phyloP scores from a whole-genome alignment of 148 eudicot genomes.

The Bassia scoparia region DNA sequence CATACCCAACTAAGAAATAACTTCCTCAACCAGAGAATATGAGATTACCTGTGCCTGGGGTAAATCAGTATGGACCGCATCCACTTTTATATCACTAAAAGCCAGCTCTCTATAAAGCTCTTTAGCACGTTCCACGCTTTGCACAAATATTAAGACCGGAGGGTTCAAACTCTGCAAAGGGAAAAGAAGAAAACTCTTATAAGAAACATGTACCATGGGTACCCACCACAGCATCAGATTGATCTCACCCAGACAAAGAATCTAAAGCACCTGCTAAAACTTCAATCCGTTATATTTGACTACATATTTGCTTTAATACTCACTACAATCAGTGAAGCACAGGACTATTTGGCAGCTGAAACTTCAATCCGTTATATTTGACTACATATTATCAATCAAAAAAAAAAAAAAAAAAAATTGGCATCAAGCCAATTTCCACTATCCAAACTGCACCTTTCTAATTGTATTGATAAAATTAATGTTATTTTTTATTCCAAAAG shows the following conservation, averaged over 20 bases:
- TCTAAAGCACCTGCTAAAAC: neutral
- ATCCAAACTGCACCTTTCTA: neutral
- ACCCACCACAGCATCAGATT: neutral
- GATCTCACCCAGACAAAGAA: neutral
- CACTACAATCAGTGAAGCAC: too few relatives aligned
- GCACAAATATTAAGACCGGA: conserved; percentile 88
- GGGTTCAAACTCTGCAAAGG: conserved; percentile 76
- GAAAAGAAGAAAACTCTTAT: neutral
- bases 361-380: neutral
- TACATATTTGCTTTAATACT: neutral
- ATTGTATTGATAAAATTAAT: neutral
- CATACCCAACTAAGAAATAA: neutral
- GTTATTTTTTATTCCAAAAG: neutral
- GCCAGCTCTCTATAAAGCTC: conserved; percentile 72
- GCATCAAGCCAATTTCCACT: neutral
- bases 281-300: neutral
- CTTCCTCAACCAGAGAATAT: neutral
- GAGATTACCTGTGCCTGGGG: conserved; percentile 58
- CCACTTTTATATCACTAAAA: conserved; percentile 66
- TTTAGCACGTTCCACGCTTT: conserved; percentile 79
- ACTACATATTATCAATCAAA: neutral
- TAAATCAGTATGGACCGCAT: conserved; percentile 81
- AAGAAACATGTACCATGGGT: conserved; percentile 3
- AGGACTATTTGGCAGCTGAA: neutral
- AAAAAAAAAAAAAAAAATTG: neutral